Conservation (phyloP, 2,329 filamentous ascomycete species). For the Grosmannia huntii region DNA sequence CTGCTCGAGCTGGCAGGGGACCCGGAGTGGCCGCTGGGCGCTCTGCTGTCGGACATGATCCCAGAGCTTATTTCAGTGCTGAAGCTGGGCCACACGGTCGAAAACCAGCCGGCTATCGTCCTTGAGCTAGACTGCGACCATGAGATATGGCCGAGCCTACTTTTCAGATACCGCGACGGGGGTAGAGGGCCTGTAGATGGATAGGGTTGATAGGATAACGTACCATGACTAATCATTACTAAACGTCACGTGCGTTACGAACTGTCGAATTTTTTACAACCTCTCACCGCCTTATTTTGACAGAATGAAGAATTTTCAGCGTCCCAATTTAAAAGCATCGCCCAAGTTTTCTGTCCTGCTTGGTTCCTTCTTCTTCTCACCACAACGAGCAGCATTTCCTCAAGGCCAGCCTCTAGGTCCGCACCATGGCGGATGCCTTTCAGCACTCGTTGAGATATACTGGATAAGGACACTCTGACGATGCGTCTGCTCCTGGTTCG, state of each 20-base stretch:
- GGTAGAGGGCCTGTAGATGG: too few relatives aligned
- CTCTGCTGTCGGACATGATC: too few relatives aligned
- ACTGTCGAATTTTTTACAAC: neutral
- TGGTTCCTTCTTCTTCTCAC: neutral
- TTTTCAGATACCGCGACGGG: too few relatives aligned
- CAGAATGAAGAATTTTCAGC: neutral
- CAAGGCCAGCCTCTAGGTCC: neutral
- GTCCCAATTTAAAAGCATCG: neutral
- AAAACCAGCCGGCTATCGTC: too few relatives aligned
- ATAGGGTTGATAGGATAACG: too few relatives aligned
- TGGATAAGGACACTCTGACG: neutral
- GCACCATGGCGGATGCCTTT: neutral
- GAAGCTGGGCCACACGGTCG: too few relatives aligned
- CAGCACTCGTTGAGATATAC: neutral
- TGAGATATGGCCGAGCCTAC: too few relatives aligned
- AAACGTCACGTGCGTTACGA: neutral
- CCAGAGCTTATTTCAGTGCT: too few relatives aligned
- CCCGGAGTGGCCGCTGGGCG: too few relatives aligned
- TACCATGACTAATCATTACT: neutral
- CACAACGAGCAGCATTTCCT: neutral
- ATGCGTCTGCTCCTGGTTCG: constrained; percentile 64
- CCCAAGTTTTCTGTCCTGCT: neutral
- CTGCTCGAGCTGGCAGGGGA: too few relatives aligned
- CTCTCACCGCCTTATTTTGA: neutral
- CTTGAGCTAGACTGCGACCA: too few relatives aligned